Evolutionary conservation across 192 early-diverging fungal genomes (phyloP).

Genomic region (Coemansia sp.): DNA sequence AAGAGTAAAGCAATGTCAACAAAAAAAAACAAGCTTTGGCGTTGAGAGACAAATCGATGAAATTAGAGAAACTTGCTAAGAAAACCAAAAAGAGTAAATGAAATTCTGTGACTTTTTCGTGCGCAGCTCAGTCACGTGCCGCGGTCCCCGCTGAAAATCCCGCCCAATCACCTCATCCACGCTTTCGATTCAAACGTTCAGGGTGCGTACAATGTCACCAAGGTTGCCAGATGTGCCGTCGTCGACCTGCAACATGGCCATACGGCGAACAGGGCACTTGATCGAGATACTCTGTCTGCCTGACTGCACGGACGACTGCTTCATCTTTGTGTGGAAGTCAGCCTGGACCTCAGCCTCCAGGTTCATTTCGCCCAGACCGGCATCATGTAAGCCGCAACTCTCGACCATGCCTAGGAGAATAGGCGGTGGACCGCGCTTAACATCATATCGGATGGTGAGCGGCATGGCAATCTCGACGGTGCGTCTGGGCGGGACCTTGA

Average conservation of each 20-base stretch:
- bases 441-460: conserved; percentile 48
- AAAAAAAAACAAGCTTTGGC: not conserved
- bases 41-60: not conserved
- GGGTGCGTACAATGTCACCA: conserved; percentile 52
- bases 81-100: not conserved
- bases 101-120: not conserved
- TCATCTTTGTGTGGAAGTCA: conserved; percentile 52
- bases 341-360: conserved; percentile 52
- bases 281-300: conserved; percentile 47
- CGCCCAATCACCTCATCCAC: not conserved
- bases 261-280: conserved; percentile 50
- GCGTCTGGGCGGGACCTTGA: conserved; percentile 41
- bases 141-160: not conserved
- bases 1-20: not conserved
- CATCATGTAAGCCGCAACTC: conserved; percentile 54
- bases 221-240: conserved; percentile 50
- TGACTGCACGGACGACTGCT: conserved; percentile 41
- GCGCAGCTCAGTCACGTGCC: conserved; percentile 2
- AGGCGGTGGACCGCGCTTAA: conserved; percentile 54
- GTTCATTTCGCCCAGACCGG: conserved; percentile 52
- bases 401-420: conserved; percentile 55
- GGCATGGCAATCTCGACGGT: conserved; percentile 49
- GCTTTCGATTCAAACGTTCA: conserved; percentile 26
- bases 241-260: conserved; percentile 51
- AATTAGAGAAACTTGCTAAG: not conserved